Conservation (phyloP, 73 alveolate genomes). For the Paramecium sexaurelia region DNA sequence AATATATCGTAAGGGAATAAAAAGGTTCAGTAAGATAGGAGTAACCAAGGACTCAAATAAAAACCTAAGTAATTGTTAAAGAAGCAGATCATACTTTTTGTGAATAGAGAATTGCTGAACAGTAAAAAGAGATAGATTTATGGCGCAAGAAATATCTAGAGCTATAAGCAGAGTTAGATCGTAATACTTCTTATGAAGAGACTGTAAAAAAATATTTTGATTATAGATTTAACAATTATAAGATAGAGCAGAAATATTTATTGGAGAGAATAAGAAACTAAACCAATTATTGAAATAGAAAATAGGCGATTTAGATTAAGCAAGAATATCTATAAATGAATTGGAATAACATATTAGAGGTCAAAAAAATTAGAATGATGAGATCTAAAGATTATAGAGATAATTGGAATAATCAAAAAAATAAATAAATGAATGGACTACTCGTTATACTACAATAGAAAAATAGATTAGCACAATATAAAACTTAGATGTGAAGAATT, state of each 20-base stretch:
- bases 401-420: neutral
- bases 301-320: neutral
- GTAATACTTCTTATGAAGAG: slow-evolving; percentile 11
- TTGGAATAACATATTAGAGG: neutral
- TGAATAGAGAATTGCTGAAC: slow-evolving; percentile 30
- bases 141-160: slow-evolving; percentile 55
- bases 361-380: neutral
- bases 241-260: slow-evolving; percentile 11
- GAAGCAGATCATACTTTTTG: slow-evolving; percentile 57
- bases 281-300: neutral
- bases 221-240: neutral
- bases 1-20: slow-evolving; percentile 37
- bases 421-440: slow-evolving; percentile 13
- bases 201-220: neutral
- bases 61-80: slow-evolving; percentile 3
- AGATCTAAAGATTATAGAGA: neutral
- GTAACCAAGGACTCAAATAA: neutral
- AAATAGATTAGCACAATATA: neutral
- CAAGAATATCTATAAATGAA: neutral
- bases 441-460: neutral
- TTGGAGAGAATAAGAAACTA: slow-evolving; percentile 28
- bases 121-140: neutral
- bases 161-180: slow-evolving; percentile 30
- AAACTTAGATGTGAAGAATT: neutral
- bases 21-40: neutral